Conservation (phyloP, 805 yeast species). For the Wickerhamiella parazyma region DNA sequence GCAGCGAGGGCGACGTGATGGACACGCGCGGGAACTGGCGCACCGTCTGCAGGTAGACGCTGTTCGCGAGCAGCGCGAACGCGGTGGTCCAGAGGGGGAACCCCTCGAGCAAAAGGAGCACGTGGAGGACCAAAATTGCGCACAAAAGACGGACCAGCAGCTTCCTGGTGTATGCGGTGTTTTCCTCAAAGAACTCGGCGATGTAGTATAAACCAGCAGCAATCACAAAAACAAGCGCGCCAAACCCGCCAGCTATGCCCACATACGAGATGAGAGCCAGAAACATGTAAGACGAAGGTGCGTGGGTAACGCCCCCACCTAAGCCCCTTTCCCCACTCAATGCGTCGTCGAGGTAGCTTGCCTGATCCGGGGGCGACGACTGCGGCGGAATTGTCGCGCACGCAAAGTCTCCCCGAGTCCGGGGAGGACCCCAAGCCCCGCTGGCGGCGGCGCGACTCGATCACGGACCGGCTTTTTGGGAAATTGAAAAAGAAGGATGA, state of each 20-base stretch:
- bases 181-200: slow-evolving; percentile 87
- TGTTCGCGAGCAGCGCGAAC: slow-evolving; percentile 59
- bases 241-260: slow-evolving; percentile 50
- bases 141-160: slow-evolving; percentile 52
- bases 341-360: slow-evolving; percentile 6
- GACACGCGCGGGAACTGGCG: slow-evolving; percentile 72
- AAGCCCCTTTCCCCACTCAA: too few species aligned
- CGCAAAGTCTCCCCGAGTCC: slow-evolving; percentile 3
- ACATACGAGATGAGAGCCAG: slow-evolving; percentile 43
- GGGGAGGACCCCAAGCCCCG: neutral
- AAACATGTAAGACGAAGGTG: too few species aligned
- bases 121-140: slow-evolving; percentile 39
- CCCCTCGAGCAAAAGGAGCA: slow-evolving; percentile 56
- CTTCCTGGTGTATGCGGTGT: slow-evolving; percentile 69
- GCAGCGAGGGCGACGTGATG: slow-evolving; percentile 55
- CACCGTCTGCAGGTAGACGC: slow-evolving; percentile 64
- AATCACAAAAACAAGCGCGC: slow-evolving; percentile 44
- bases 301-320: neutral
- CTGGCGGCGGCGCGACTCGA: slow-evolving; percentile 1
- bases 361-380: slow-evolving; percentile 3
- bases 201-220: slow-evolving; percentile 88
- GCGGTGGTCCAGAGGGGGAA: slow-evolving; percentile 57
- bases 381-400: neutral
- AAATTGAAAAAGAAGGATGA: neutral
- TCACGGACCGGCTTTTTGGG: slow-evolving; percentile 1